phyloP scores from a whole-genome alignment of 768 basidiomycete species.

The Serendipita vermifera region DNA sequence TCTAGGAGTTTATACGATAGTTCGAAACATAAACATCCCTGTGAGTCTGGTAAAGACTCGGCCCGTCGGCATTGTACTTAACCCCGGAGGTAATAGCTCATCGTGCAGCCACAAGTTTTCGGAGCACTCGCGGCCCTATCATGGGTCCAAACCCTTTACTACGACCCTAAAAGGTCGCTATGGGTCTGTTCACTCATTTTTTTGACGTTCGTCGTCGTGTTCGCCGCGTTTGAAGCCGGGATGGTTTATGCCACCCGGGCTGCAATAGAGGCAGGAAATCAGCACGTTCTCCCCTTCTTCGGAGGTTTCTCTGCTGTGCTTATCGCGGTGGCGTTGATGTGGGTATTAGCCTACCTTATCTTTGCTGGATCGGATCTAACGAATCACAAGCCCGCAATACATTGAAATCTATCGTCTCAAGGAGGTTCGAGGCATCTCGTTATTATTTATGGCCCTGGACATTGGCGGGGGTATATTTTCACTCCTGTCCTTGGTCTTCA shows the following conservation, averaged over 20 bases:
- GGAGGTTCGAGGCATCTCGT: slow-evolving; percentile 55
- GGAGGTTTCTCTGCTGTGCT: slow-evolving; percentile 49
- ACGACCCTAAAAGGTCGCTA: slow-evolving; percentile 34
- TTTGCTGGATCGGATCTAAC: background rate
- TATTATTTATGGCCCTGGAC: slow-evolving; percentile 58
- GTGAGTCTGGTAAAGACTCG: slow-evolving; percentile 52
- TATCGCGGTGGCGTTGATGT: slow-evolving; percentile 39
- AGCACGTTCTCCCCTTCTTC: slow-evolving; percentile 36
- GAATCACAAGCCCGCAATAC: slow-evolving; percentile 45
- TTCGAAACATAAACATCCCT: slow-evolving; percentile 56
- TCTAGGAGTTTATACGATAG: slow-evolving; percentile 54
- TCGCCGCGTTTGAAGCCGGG: slow-evolving; percentile 45
- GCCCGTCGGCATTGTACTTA: slow-evolving; percentile 38
- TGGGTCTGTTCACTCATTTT: slow-evolving; percentile 14
- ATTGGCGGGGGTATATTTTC: slow-evolving; percentile 59
- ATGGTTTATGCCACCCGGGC: slow-evolving; percentile 45
- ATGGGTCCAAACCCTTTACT: slow-evolving; percentile 49
- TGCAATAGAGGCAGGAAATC: slow-evolving; percentile 26
- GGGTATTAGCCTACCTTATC: slow-evolving; percentile 16
- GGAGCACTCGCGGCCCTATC: slow-evolving; percentile 23
- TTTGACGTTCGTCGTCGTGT: slow-evolving; percentile 27
- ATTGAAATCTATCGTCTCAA: slow-evolving; percentile 56
- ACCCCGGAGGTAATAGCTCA: background rate
- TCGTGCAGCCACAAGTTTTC: slow-evolving; percentile 25
- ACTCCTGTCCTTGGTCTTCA: slow-evolving; percentile 55